Conservation (phyloP, 2,329 filamentous ascomycete species). For the Aureobasidium subglaciale region DNA sequence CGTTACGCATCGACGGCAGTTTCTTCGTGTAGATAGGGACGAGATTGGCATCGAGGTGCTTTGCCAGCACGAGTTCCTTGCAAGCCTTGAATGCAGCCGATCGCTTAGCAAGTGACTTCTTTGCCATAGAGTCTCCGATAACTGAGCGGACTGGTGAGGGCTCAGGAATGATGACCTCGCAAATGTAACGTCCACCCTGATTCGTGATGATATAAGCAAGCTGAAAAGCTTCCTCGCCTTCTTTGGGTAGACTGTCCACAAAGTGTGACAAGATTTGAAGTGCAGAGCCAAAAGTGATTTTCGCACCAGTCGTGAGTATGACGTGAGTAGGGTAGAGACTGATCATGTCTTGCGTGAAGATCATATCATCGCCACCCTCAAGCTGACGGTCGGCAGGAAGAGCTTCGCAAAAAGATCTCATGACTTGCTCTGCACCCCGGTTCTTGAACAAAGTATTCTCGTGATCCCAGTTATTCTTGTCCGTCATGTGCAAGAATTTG, state of each 20-base stretch:
- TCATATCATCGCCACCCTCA: slow-evolving; percentile 49
- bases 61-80: slow-evolving; percentile 56
- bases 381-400: slow-evolving; percentile 70
- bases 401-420: slow-evolving; percentile 68
- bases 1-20: slow-evolving; percentile 79
- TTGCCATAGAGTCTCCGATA: slow-evolving; percentile 55
- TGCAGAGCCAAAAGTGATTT: slow-evolving; percentile 69
- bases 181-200: slow-evolving; percentile 56
- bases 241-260: slow-evolving; percentile 58
- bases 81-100: slow-evolving; percentile 85
- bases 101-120: slow-evolving; percentile 74
- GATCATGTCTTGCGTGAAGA: slow-evolving; percentile 47
- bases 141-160: slow-evolving; percentile 63
- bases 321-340: slow-evolving; percentile 46
- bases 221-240: slow-evolving; percentile 44
- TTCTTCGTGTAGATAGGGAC: slow-evolving; percentile 65
- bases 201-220: slow-evolving; percentile 56
- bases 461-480: slow-evolving; percentile 60
- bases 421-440: slow-evolving; percentile 48
- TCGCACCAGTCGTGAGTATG: slow-evolving; percentile 63
- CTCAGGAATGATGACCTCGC: slow-evolving; percentile 72
- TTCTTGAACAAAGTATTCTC: slow-evolving; percentile 51
- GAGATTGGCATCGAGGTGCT: slow-evolving; percentile 66
- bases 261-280: slow-evolving; percentile 67
- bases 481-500: slow-evolving; percentile 77